Conservation (phyloP, 192 early-diverging fungal genomes). For the Podila horticola region DNA sequence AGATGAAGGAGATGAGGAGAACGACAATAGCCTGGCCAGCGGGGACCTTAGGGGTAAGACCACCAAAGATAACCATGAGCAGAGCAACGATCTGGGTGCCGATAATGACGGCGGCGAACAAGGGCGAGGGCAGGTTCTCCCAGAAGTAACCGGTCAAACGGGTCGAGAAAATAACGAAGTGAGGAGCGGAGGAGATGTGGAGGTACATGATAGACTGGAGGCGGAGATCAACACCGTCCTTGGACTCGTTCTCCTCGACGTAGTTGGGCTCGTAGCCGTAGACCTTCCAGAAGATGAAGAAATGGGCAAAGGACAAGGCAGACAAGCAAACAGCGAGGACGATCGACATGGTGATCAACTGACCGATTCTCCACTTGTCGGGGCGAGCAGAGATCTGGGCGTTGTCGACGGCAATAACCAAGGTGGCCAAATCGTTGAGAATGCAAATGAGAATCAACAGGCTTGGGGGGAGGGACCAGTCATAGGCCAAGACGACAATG, state of each 20-base stretch:
- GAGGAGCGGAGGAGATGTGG: slow-evolving; percentile 80
- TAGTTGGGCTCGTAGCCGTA: not conserved
- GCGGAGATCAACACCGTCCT: slow-evolving; percentile 38
- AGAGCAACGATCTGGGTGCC: slow-evolving; percentile 87
- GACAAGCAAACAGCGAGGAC: slow-evolving; percentile 79
- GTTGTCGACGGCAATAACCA: slow-evolving; percentile 92
- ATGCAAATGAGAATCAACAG: slow-evolving; percentile 87
- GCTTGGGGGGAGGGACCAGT: slow-evolving; percentile 82
- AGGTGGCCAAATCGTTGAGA: slow-evolving; percentile 85
- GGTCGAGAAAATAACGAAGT: slow-evolving; percentile 91
- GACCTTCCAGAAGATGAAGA: slow-evolving; percentile 74
- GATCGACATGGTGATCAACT: slow-evolving; percentile 81
- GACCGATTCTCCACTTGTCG: slow-evolving; percentile 95
- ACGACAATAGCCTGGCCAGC: slow-evolving; percentile 70
- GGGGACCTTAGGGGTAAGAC: slow-evolving; percentile 58
- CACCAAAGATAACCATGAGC: slow-evolving; percentile 74
- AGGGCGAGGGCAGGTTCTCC: slow-evolving; percentile 75
- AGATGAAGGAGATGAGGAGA: slow-evolving; percentile 72
- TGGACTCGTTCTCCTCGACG: not conserved
- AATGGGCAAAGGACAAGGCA: slow-evolving; percentile 80
- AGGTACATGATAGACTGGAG: slow-evolving; percentile 87
- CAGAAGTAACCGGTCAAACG: slow-evolving; percentile 82
- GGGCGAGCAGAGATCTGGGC: slow-evolving; percentile 84
- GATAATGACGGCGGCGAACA: slow-evolving; percentile 75
- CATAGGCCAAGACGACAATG: slow-evolving; percentile 80